These are phyloP conservation scores for Kwoniella botswanensis DNA, from an alignment of 768 basidiomycete genomes.

Conservation along the genomic window DNA sequence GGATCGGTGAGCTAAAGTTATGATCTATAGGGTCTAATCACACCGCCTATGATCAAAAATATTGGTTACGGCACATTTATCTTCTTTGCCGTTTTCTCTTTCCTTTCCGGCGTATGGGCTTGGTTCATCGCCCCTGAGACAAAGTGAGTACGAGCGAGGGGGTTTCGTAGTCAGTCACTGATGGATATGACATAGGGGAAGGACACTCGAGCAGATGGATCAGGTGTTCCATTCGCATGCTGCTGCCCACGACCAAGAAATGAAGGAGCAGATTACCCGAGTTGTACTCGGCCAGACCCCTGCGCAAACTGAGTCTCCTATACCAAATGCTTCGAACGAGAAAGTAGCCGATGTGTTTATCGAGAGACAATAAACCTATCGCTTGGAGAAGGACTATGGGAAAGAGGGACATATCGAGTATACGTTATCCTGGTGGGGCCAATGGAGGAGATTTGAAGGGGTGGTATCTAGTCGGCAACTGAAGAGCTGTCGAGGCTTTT, in stretches of 20 bases:
- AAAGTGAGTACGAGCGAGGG: slow-evolving; percentile 1
- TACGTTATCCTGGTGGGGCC: background rate
- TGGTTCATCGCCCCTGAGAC: slow-evolving; percentile 37
- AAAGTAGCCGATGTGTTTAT: background rate
- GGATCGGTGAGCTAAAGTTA: background rate
- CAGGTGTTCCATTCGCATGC: slow-evolving; percentile 16
- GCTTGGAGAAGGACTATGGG: background rate
- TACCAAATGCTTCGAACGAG: background rate
- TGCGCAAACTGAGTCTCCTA: background rate
- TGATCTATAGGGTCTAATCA: slow-evolving; percentile 24
- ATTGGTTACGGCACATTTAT: slow-evolving; percentile 33
- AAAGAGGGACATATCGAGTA: no score
- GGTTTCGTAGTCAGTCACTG: background rate
- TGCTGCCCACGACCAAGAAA: slow-evolving; percentile 1
- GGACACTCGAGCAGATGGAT: slow-evolving; percentile 34
- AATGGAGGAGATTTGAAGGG: no score
- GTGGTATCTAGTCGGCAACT: no score
- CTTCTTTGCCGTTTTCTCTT: slow-evolving; percentile 35
- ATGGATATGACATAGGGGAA: slow-evolving; percentile 10
- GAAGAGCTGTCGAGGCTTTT: no score
- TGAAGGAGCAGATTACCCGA: background rate
- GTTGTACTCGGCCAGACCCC: background rate
- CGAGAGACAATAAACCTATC: background rate
- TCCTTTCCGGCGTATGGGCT: slow-evolving; percentile 17
- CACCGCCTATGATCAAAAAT: slow-evolving; percentile 29